Percentiles rank a stretch among this genome's conserved stretches.
These are phyloP conservation scores for Maudiozyma bulderi DNA, from an alignment of 805 yeast genomes.

Conservation along the genomic window DNA sequence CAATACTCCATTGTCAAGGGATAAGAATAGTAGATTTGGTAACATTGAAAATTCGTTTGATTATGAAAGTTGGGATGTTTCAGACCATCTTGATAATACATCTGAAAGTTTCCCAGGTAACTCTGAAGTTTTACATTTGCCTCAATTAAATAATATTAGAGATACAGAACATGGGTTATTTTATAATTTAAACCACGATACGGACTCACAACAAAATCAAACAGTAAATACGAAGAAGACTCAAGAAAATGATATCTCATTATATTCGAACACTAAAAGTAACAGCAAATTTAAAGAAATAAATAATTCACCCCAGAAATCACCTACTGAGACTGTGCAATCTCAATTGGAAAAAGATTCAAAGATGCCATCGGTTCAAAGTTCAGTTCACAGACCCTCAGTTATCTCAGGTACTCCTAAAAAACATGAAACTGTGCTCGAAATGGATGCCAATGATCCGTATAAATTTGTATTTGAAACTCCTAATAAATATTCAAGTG, in stretches of 20 bases:
- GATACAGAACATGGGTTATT: neutral
- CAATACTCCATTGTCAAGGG: neutral
- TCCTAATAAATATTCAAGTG: conserved; percentile 7
- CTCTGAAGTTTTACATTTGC: neutral
- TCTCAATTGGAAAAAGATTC: too few relatives aligned
- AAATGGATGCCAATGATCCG: conserved; percentile 7
- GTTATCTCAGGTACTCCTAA: neutral
- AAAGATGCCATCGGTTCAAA: neutral
- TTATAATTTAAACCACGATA: neutral
- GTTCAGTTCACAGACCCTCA: neutral
- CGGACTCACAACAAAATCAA: too few relatives aligned
- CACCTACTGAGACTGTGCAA: too few relatives aligned
- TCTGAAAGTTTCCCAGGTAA: neutral
- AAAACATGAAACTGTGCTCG: neutral
- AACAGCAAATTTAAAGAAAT: too few relatives aligned
- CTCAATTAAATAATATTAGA: neutral
- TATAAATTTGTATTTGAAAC: conserved; percentile 21
- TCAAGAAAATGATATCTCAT: neutral
- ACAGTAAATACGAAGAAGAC: neutral
- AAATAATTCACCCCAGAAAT: too few relatives aligned
- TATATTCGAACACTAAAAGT: too few relatives aligned
- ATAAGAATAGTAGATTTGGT: neutral
- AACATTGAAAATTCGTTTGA: neutral
- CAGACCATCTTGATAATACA: neutral
- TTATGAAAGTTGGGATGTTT: neutral